These are phyloP conservation scores for Sugiyamaella neomexicana DNA, from an alignment of 1,139 yeast genomes.

Conservation along the genomic window DNA sequence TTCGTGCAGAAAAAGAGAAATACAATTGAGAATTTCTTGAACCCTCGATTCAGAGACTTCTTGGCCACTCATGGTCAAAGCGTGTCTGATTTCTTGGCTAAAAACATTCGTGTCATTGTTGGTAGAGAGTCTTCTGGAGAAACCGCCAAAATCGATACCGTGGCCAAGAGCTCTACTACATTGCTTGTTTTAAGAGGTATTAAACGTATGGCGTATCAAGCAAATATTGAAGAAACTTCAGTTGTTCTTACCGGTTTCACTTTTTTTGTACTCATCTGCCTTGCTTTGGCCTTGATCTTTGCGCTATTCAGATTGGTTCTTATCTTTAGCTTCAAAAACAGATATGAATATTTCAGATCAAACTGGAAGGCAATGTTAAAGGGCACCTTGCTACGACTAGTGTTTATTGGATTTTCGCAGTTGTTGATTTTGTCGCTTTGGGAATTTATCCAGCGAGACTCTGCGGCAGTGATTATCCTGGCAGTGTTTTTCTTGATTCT, in stretches of 20 bases:
- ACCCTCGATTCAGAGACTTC: conserved; percentile 29
- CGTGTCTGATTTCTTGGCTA: conserved; percentile 9
- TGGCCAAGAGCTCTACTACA: conserved; percentile 31
- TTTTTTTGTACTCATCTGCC: conserved; percentile 69
- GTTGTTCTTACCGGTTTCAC: conserved; percentile 84
- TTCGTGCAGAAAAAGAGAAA: conserved; percentile 64
- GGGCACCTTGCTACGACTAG: conserved; percentile 81
- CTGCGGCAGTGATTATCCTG: conserved; percentile 79
- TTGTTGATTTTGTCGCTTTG: conserved; percentile 76
- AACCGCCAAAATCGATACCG: conserved; percentile 9
- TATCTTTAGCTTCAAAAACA: conserved; percentile 22
- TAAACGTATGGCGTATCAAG: conserved; percentile 84
- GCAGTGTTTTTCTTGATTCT: conserved; percentile 70
- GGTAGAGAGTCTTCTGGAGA: neutral
- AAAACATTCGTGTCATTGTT: conserved; percentile 2
- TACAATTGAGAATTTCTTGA: conserved; percentile 30
- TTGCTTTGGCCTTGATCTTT: conserved; percentile 34
- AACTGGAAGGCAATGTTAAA: conserved; percentile 79
- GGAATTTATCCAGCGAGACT: conserved; percentile 84
- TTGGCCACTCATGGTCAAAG: conserved; percentile 22
- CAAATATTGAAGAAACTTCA: conserved; percentile 80
- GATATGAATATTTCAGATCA: conserved; percentile 61
- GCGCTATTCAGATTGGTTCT: conserved; percentile 26
- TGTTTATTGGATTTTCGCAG: conserved; percentile 60
- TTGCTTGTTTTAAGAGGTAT: conserved; percentile 74